Conservation (phyloP, 805 yeast species). For the Wickerhamiella australiensis region DNA sequence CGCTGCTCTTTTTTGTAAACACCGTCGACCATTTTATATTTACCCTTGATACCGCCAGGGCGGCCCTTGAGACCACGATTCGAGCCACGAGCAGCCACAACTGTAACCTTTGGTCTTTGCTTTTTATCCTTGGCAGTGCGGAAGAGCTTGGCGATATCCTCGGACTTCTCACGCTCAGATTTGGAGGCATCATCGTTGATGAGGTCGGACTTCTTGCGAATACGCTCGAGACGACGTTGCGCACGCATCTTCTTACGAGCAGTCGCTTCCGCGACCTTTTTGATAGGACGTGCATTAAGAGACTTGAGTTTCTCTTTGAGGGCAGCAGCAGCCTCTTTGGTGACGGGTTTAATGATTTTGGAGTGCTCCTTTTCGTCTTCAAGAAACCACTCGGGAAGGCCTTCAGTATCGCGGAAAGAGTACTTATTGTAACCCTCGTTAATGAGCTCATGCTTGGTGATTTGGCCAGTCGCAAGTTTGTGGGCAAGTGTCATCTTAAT, state of each 20-base stretch:
- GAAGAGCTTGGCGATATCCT: constrained; percentile 80
- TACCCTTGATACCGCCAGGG: constrained; percentile 94
- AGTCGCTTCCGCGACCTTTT: constrained; percentile 95
- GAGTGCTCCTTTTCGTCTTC: constrained; percentile 87
- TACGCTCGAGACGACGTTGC: constrained; percentile 66
- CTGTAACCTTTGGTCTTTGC: constrained; percentile 68
- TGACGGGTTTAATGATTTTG: constrained; percentile 75
- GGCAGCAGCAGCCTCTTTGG: constrained; percentile 83
- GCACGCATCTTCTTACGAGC: constrained; percentile 95
- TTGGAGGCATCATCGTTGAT: constrained; percentile 79
- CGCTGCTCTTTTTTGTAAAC: constrained; percentile 93
- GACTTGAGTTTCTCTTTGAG: constrained; percentile 63
- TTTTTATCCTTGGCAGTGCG: constrained; percentile 52
- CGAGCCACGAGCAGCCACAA: constrained; percentile 76
- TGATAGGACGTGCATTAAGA: constrained; percentile 92
- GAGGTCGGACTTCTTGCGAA: constrained; percentile 84
- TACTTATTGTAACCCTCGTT: constrained; percentile 89
- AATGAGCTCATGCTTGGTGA: constrained; percentile 68
- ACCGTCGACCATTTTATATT: constrained; percentile 99
- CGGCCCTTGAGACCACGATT: constrained; percentile 86
- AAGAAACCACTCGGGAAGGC: constrained; percentile 91
- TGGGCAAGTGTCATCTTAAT: constrained; percentile 86
- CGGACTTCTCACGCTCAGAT: constrained; percentile 89
- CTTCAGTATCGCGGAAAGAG: constrained; percentile 81
- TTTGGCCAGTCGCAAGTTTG: constrained; percentile 82